phyloP scores from a whole-genome alignment of 129 eudicot genomes.

The Flaveria bidentis region DNA sequence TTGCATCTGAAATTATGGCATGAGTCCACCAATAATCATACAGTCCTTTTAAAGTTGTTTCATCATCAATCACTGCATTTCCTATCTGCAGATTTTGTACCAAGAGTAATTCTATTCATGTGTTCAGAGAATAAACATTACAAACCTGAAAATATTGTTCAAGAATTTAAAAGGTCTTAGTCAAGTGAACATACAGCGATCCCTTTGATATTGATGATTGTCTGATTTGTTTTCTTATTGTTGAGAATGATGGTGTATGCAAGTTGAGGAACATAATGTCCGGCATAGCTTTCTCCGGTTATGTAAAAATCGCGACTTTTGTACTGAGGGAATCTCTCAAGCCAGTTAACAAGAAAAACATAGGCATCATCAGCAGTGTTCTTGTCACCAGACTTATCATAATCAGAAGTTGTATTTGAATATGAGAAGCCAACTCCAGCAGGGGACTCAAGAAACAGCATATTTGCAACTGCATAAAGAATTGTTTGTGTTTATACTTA shows the following conservation, averaged over 20 bases:
- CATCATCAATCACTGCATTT: conserved; percentile 52
- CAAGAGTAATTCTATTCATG: not conserved
- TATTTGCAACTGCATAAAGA: conserved; percentile 50
- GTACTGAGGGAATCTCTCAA: conserved; percentile 53
- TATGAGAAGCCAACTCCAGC: conserved; percentile 70
- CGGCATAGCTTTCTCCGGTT: conserved; percentile 56
- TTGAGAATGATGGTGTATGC: conserved; percentile 38
- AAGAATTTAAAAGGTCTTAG: not conserved
- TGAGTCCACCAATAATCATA: conserved; percentile 49
- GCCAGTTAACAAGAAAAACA: conserved; percentile 50
- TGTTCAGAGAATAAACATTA: not conserved
- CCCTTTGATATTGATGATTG: conserved; percentile 49
- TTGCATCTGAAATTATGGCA: conserved; percentile 47
- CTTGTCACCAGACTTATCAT: conserved; percentile 46
- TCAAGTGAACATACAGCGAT: conserved; percentile 42
- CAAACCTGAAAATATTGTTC: not conserved
- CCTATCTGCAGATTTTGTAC: conserved; percentile 38
- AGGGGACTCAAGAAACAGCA: conserved; percentile 57
- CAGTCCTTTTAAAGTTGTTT: conserved; percentile 29
- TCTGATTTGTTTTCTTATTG: conserved; percentile 43
- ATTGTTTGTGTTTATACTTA: not conserved
- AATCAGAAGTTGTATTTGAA: conserved; percentile 46
- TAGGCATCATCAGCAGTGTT: conserved; percentile 56
- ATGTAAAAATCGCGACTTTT: conserved; percentile 49
- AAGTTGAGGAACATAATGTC: conserved; percentile 55